phyloP scores from a whole-genome alignment of 1,139 yeast genomes.

The Geotrichum citri-aurantii region DNA sequence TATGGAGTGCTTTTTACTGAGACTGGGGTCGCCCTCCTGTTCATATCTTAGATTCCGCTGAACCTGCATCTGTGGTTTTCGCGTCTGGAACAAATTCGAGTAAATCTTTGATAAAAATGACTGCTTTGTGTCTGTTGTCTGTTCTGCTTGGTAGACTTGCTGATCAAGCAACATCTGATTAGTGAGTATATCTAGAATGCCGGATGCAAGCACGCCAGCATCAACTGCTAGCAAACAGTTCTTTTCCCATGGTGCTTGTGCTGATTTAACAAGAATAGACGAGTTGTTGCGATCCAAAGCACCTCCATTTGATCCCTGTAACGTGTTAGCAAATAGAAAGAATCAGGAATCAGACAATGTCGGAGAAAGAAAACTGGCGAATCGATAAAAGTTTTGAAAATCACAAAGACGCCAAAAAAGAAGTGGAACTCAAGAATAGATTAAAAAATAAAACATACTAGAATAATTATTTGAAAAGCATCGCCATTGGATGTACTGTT shows the following conservation, averaged over 20 bases:
- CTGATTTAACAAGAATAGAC: slow-evolving; percentile 58
- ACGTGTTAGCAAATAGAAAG: neutral
- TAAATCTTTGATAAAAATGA: slow-evolving; percentile 1
- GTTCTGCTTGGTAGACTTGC: neutral
- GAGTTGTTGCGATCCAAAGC: slow-evolving; percentile 28
- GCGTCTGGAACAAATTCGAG: slow-evolving; percentile 6
- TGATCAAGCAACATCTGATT: slow-evolving; percentile 14
- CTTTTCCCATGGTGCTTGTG: slow-evolving; percentile 36
- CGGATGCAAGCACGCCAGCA: slow-evolving; percentile 70
- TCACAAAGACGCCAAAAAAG: neutral
- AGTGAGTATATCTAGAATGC: slow-evolving; percentile 49
- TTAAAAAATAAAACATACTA: slow-evolving; percentile 9
- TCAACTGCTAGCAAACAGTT: slow-evolving; percentile 54
- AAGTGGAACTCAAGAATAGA: neutral
- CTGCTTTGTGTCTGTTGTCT: neutral
- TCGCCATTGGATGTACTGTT: neutral
- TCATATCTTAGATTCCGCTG: slow-evolving; percentile 6
- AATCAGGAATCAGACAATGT: neutral
- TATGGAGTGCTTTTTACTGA: neutral
- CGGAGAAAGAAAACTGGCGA: neutral
- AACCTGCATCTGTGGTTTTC: slow-evolving; percentile 3
- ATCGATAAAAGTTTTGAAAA: neutral
- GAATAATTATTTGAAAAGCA: slow-evolving; percentile 17
- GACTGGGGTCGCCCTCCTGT: neutral
- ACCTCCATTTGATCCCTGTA: slow-evolving; percentile 26